Evolutionary conservation across 1,139 yeast genomes (phyloP).

Genomic region (Yamadazyma diospyri): DNA sequence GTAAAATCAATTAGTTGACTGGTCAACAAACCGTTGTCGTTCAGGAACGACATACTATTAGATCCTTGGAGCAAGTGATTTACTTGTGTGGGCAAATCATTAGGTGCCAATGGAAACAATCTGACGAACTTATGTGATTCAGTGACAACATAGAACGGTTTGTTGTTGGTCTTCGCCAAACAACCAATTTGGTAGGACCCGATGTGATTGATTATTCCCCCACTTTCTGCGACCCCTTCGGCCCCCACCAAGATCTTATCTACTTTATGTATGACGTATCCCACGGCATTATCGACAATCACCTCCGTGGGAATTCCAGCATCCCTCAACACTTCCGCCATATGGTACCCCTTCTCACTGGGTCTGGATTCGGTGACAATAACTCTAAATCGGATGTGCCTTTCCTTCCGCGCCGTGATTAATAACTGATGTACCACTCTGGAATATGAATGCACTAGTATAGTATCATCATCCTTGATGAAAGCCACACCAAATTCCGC

Average conservation of each 20-base stretch:
- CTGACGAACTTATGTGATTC: constrained; percentile 96
- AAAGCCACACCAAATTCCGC: constrained; percentile 88
- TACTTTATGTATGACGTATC: constrained; percentile 84
- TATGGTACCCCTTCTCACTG: constrained; percentile 69
- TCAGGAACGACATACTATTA: constrained; percentile 13
- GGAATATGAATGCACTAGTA: constrained; percentile 87
- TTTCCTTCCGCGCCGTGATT: constrained; percentile 65
- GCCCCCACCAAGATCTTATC: constrained; percentile 96
- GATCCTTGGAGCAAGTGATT: constrained; percentile 26
- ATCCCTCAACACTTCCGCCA: constrained; percentile 66
- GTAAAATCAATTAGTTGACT: constrained; percentile 78
- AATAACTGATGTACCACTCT: constrained; percentile 84
- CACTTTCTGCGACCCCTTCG: constrained; percentile 98
- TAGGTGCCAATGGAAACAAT: constrained; percentile 90
- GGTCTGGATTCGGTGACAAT: constrained; percentile 93
- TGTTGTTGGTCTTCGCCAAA: constrained; percentile 82
- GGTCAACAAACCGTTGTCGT: constrained; percentile 28
- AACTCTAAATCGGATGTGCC: constrained; percentile 80
- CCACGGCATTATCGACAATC: constrained; percentile 92
- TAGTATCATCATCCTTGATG: constrained; percentile 87
- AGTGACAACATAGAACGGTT: constrained; percentile 91
- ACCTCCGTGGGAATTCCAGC: constrained; percentile 90
- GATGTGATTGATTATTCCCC: constrained; percentile 94
- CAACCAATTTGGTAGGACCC: constrained; percentile 96
- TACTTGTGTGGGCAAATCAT: constrained; percentile 75